These are phyloP conservation scores for Trametes sp. DNA, from an alignment of 1,284 basidiomycete species.

Conservation along the genomic window DNA sequence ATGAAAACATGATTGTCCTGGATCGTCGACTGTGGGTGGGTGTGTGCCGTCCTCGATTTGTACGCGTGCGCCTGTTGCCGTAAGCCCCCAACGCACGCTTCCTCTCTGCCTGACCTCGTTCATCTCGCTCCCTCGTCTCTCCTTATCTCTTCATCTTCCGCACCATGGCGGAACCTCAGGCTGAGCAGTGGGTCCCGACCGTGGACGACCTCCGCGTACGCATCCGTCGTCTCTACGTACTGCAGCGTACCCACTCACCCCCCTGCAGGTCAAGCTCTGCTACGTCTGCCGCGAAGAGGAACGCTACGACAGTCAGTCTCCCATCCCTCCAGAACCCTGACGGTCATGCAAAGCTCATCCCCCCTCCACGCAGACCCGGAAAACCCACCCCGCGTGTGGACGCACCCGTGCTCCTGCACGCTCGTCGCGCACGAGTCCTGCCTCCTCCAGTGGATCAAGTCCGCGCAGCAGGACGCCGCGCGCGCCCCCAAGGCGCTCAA, in stretches of 20 bases:
- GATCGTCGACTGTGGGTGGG: neutral
- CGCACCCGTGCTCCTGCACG: conserved; percentile 81
- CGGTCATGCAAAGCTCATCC: neutral
- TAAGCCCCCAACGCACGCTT: neutral
- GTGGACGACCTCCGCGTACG: conserved; percentile 54
- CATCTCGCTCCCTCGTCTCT: neutral
- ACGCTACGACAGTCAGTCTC: conserved; percentile 55
- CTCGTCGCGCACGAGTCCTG: conserved; percentile 81
- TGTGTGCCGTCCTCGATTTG: neutral
- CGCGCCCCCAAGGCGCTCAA: conserved; percentile 69
- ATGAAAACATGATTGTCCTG: conserved; percentile 3
- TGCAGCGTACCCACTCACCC: neutral
- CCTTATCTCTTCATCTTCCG: neutral
- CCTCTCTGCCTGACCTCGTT: neutral
- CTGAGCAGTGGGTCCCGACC: conserved; percentile 37
- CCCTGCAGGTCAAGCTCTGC: conserved; percentile 70
- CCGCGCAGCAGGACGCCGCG: conserved; percentile 62
- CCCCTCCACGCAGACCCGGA: conserved; percentile 45
- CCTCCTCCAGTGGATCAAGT: conserved; percentile 78
- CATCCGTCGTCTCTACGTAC: neutral
- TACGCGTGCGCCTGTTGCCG: neutral
- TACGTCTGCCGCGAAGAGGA: conserved; percentile 84
- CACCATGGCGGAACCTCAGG: neutral
- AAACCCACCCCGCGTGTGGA: conserved; percentile 64
- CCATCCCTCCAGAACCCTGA: conserved; percentile 3